Base-by-base conservation (phyloP, 73 alveolate genomes). In the Effrenium voratum region DNA sequence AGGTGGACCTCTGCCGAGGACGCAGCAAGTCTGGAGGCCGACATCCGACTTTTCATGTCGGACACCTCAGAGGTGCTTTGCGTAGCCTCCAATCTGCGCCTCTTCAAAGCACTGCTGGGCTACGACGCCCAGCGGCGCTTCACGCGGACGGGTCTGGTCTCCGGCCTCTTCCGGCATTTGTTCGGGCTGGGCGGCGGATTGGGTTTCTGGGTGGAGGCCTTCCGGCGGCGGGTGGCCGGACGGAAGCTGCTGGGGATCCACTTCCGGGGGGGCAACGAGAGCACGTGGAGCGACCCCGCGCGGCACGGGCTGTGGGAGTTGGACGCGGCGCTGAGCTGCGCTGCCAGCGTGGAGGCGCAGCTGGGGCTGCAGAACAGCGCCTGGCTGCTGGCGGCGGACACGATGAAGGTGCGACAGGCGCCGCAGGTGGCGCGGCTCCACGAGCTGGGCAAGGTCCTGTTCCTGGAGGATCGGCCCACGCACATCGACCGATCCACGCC, bases 1-100 rank as follows among this genome's bases (percentile, higher is more conserved):
- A 72, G 97, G 10, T 90, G 97, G 97, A 90, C 97, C 6, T 90
- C 97, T 5, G 97, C 97, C 5, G 97, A 90, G 38, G 97, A 90
- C n/a, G 59, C 63, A 22, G 36, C 32, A 46, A 47, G 76, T 15
- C 30, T 90, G 47, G 97, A 68, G 59, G 75, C 32, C 12, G 97
- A 90, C 40, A 52, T 90, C 57, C 60, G 26, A 6, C 97, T n/a
- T 30, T 90, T 90, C 63, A 45, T 90, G 88, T 30, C 30, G 46
- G 97, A 90, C 43, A 46, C 10, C 87, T 66, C 97, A 0, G 73
- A 66, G 66, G 77, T 82, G 36, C 41, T 90, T 6, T 90, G 97
- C 32, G 75, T 90, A 30, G 97, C 83, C 40, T 90, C 97, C n/a
- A 90, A 90, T 66, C 55, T 90, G 55, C 32, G 97, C 34, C 97